Percentiles rank a stretch among this genome's conserved stretches.
phyloP scores from a whole-genome alignment of 148 eudicot genomes.

The Chenopodium formosanum region DNA sequence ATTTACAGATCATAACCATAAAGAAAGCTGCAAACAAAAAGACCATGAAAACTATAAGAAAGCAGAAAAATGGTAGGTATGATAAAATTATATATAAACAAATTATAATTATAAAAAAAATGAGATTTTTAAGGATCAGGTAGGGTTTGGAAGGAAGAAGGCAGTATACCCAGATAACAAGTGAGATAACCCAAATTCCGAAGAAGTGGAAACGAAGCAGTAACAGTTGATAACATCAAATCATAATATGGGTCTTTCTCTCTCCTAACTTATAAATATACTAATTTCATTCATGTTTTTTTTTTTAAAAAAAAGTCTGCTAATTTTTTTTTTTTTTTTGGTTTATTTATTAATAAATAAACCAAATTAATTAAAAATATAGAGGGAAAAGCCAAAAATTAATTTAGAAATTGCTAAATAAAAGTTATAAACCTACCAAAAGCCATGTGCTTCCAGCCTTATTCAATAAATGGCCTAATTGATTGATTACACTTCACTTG shows the following conservation, averaged over 20 bases:
- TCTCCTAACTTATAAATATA: conserved; percentile 2
- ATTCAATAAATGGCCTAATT: conserved; percentile 32
- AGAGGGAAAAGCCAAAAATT: conserved; percentile 2
- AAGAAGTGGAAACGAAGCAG: conserved; percentile 40
- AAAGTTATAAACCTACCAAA: conserved; percentile 23
- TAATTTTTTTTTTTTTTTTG: conserved; percentile 6
- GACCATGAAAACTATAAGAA: conserved; percentile 33
- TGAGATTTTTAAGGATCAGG: conserved; percentile 22
- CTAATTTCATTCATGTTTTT: neutral
- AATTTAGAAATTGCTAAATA: neutral
- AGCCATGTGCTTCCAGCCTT: conserved; percentile 30
- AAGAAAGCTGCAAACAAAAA: conserved; percentile 39
- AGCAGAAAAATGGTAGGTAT: conserved; percentile 22
- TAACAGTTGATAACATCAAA: conserved; percentile 44
- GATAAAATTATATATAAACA: neutral
- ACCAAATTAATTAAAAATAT: neutral
- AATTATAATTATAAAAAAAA: conserved; percentile 1
- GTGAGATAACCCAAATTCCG: conserved; percentile 34
- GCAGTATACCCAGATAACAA: conserved; percentile 12
- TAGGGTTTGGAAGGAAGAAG: conserved; percentile 31
- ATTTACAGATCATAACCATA: conserved; percentile 36
- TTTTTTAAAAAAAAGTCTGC: neutral
- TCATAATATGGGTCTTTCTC: neutral
- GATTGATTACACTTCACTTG: conserved; percentile 16
- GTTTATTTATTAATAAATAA: neutral